phyloP scores from a whole-genome alignment of 768 basidiomycete genomes.

The Hericium rajendrae region DNA sequence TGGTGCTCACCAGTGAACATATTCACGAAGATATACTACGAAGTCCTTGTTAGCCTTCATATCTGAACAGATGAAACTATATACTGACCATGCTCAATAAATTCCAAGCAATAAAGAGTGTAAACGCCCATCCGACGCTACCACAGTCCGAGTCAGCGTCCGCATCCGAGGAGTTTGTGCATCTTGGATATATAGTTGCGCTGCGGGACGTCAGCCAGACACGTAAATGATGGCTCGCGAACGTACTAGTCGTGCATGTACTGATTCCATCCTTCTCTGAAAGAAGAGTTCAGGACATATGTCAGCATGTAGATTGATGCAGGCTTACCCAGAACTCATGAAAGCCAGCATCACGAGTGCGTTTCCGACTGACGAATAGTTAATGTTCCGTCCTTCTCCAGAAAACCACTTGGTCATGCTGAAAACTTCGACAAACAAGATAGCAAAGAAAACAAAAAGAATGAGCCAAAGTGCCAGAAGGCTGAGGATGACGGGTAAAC shows the following conservation, averaged over 20 bases:
- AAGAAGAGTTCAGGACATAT: slow-evolving; percentile 5
- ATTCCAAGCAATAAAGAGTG: slow-evolving; percentile 91
- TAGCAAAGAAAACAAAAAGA: slow-evolving; percentile 85
- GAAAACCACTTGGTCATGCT: slow-evolving; percentile 80
- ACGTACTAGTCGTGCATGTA: slow-evolving; percentile 95
- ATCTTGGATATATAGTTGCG: slow-evolving; percentile 67
- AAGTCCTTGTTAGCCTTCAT: neutral
- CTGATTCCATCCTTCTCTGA: slow-evolving; percentile 91
- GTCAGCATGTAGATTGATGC: neutral
- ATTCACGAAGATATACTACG: slow-evolving; percentile 89
- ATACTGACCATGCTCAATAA: slow-evolving; percentile 78
- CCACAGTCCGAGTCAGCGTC: slow-evolving; percentile 79
- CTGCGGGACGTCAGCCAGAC: slow-evolving; percentile 27
- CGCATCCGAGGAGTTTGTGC: slow-evolving; percentile 43
- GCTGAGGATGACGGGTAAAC: slow-evolving; percentile 77
- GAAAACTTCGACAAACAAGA: slow-evolving; percentile 85
- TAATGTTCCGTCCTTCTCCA: slow-evolving; percentile 56
- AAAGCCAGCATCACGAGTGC: slow-evolving; percentile 85
- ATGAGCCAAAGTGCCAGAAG: slow-evolving; percentile 83
- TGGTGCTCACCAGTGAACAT: slow-evolving; percentile 72
- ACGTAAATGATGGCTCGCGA: neutral
- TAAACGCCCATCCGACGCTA: slow-evolving; percentile 71
- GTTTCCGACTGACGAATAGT: slow-evolving; percentile 72
- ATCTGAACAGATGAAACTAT: neutral
- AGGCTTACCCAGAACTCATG: slow-evolving; percentile 81